These are phyloP conservation scores for Pholiota molesta DNA, from an alignment of 768 basidiomycete genomes.

Conservation along the genomic window DNA sequence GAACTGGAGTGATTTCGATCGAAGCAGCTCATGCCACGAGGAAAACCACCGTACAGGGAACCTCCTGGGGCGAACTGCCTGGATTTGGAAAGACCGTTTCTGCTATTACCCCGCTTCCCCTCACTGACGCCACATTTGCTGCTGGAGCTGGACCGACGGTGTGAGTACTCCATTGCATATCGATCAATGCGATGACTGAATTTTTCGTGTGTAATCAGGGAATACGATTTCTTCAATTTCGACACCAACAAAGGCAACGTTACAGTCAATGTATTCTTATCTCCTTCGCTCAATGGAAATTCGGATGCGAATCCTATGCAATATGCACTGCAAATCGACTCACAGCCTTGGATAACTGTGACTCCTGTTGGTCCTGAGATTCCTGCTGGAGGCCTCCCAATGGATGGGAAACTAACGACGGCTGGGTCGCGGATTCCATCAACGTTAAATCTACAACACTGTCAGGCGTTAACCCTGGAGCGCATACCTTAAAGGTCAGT, in stretches of 20 bases:
- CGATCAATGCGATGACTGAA: not conserved
- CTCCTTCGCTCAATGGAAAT: conserved; percentile 57
- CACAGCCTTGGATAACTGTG: conserved; percentile 38
- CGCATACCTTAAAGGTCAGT: conserved; percentile 60
- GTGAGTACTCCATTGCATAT: conserved; percentile 34
- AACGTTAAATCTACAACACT: conserved; percentile 43
- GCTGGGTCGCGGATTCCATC: conserved; percentile 56
- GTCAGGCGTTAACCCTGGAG: conserved; percentile 45
- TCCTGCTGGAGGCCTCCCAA: conserved; percentile 35
- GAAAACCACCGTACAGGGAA: conserved; percentile 48
- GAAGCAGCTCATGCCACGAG: conserved; percentile 64
- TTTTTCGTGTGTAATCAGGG: conserved; percentile 31
- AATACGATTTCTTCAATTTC: conserved; percentile 71
- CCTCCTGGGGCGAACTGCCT: conserved; percentile 62
- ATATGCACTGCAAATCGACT: conserved; percentile 55
- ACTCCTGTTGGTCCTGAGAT: conserved; percentile 49
- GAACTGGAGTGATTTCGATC: conserved; percentile 63
- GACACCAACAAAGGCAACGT: conserved; percentile 51
- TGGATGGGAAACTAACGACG: conserved; percentile 10
- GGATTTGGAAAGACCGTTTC: conserved; percentile 63
- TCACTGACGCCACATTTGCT: conserved; percentile 55
- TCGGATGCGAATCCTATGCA: conserved; percentile 52
- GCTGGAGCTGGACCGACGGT: conserved; percentile 65
- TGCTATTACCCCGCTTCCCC: conserved; percentile 63
- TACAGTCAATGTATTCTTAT: conserved; percentile 48